phyloP scores from a whole-genome alignment of 2,329 filamentous ascomycete genomes.

The Cryoendolithus antarcticus region DNA sequence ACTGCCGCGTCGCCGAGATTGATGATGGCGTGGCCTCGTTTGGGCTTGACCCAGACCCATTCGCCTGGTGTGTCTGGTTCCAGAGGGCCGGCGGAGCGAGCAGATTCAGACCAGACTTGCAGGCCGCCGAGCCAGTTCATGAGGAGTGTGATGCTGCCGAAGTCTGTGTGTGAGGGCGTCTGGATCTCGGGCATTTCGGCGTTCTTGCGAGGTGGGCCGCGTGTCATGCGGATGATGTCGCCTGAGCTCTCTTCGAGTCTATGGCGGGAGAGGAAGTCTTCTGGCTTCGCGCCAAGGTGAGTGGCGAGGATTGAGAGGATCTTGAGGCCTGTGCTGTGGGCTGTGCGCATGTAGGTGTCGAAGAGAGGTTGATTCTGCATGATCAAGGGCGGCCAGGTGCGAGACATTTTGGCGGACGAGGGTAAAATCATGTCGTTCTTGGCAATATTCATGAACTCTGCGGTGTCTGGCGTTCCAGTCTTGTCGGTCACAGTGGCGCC shows the following conservation, averaged over 20 bases:
- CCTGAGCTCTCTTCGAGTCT: constrained; percentile 30
- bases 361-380: constrained; percentile 21
- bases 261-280: constrained; percentile 35
- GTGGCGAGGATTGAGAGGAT: constrained; percentile 35
- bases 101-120: constrained; percentile 32
- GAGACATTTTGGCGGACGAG: constrained; percentile 18
- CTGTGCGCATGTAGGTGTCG: constrained; percentile 31
- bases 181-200: constrained; percentile 24
- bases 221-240: constrained; percentile 41
- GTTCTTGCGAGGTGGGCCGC: constrained; percentile 34
- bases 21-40: constrained; percentile 35
- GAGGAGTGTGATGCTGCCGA: constrained; percentile 43
- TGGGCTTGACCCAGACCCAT: constrained; percentile 44
- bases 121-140: constrained; percentile 46
- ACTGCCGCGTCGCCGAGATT: constrained; percentile 38
- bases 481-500: constrained; percentile 37
- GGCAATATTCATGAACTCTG: constrained; percentile 44
- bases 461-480: constrained; percentile 38
- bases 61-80: constrained; percentile 18
- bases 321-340: constrained; percentile 35
- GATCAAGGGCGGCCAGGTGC: constrained; percentile 16
- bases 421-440: constrained; percentile 42
- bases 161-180: constrained; percentile 39
- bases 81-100: constrained; percentile 19
- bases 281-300: constrained; percentile 30